Evolutionary conservation across 805 yeast species (phyloP).

Genomic region (Isabelozyma rhagii): DNA sequence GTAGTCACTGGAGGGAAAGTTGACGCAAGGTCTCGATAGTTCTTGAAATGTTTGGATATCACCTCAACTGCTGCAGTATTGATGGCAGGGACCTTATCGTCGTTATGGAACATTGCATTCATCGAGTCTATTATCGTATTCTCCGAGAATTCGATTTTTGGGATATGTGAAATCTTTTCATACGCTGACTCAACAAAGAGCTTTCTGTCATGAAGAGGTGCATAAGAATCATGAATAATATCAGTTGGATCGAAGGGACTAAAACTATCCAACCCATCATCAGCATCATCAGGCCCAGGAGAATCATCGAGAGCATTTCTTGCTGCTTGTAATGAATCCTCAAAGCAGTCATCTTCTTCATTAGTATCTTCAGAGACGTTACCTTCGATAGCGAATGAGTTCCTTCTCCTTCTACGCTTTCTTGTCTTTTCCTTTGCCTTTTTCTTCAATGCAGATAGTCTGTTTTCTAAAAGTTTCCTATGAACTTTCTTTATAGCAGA

Average conservation of each 20-base stretch:
- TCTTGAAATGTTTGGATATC: conserved; percentile 21
- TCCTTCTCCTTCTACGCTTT: conserved; percentile 1
- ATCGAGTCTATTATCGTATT: not conserved
- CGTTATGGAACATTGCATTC: conserved; percentile 13
- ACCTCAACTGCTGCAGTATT: conserved; percentile 31
- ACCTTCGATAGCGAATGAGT: not conserved
- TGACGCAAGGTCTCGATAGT: conserved; percentile 31
- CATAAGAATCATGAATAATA: conserved; percentile 28
- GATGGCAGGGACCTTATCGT: conserved; percentile 16
- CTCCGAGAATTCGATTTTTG: not conserved
- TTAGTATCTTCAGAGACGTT: not conserved
- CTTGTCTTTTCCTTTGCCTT: conserved; percentile 3
- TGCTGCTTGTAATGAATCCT: conserved; percentile 9
- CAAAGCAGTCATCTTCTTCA: conserved; percentile 6
- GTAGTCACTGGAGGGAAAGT: conserved; percentile 33
- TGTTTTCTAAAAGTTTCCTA: conserved; percentile 8
- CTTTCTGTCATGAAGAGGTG: conserved; percentile 21
- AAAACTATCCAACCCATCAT: conserved; percentile 23
- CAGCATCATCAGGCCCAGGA: conserved; percentile 5
- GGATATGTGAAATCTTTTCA: not conserved
- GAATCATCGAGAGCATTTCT: conserved; percentile 6
- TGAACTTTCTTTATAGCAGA: conserved; percentile 9
- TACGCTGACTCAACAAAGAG: conserved; percentile 32
- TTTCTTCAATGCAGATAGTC: conserved; percentile 10
- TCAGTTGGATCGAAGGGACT: conserved; percentile 41